Evolutionary conservation across 306 rosid genomes (phyloP), one percentile per base, ranked within the genome.

Genomic region (Abrus pulchellus): DNA sequence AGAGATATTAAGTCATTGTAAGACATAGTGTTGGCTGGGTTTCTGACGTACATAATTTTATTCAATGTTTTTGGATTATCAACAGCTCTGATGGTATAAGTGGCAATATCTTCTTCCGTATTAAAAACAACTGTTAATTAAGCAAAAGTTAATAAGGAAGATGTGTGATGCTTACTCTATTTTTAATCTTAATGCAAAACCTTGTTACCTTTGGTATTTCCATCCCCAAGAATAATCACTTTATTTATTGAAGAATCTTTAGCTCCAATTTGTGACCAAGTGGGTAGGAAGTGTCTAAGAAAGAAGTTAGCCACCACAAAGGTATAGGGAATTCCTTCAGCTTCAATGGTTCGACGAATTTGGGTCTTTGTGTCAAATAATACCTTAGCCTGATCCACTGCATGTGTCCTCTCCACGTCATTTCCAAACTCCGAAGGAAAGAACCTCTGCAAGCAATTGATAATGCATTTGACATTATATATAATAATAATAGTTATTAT

Each of bases 1-100:
- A 88, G 68, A 27, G 88, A 76, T 1, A 88, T 77, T 7, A 88
- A 20, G 1, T 88, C 89, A 72, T 85, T 88, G 43, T 82, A 80
- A 2, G 91, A 68, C 61, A 82, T 33, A 33, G 77, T 63, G 53
- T 84, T 87, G 10, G 72, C 63, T 0, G 80, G 68, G 1, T 88
- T 86, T 59, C 76, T 74, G 4, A 84, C 3, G 14, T 82, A 80
- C n/a, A 86, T 69, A 34, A 34, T 71, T 53, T 90, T 88, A 77
- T 84, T 90, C 82, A 88, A 67, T 6, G 89, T 86, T 80, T 86
- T 79, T 59, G 83, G 80, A 63, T 90, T 91, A 53, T 90, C 87
- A 45, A 82, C 78, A 0, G 82, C 80, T 77, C 61, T 84, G 3
- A 86, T 87, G 2, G 89, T 83, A 6, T 73, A 86, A 4, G 73